phyloP scores from a whole-genome alignment of 441 rosid species.

The Corymbia calophylla region DNA sequence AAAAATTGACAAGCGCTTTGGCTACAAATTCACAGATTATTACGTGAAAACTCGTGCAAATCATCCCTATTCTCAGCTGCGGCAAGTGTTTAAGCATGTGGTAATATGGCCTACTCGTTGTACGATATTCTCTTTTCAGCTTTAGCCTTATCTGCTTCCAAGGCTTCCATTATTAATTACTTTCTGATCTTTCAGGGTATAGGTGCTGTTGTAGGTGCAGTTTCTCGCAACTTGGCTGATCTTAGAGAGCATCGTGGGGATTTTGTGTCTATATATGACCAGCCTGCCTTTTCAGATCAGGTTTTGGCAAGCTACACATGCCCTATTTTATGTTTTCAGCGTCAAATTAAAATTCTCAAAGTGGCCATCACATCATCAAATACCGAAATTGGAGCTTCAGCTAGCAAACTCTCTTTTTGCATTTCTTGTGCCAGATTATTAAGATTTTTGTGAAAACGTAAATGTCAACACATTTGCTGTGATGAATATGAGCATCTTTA shows the following conservation, averaged over 20 bases:
- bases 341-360: not conserved
- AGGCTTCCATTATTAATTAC: not conserved
- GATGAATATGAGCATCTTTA: not conserved
- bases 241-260: slow-evolving; percentile 96
- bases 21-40: slow-evolving; percentile 81
- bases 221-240: slow-evolving; percentile 95
- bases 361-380: not conserved
- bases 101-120: slow-evolving; percentile 31
- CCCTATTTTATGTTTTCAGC: not conserved
- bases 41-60: slow-evolving; percentile 91
- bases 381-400: not conserved
- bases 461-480: not conserved
- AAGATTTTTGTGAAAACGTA: not conserved
- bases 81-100: slow-evolving; percentile 97
- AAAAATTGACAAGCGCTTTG: slow-evolving; percentile 94
- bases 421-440: not conserved
- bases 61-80: slow-evolving; percentile 97
- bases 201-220: slow-evolving; percentile 92
- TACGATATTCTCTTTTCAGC: not conserved
- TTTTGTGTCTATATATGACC: slow-evolving; percentile 85
- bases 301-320: slow-evolving; percentile 15
- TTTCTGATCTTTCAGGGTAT: slow-evolving; percentile 48
- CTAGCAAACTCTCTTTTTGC: not conserved
- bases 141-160: not conserved
- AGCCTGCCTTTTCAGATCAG: slow-evolving; percentile 73